phyloP scores from a whole-genome alignment of 345 rosid species.

The Bruguiera sexangula region DNA sequence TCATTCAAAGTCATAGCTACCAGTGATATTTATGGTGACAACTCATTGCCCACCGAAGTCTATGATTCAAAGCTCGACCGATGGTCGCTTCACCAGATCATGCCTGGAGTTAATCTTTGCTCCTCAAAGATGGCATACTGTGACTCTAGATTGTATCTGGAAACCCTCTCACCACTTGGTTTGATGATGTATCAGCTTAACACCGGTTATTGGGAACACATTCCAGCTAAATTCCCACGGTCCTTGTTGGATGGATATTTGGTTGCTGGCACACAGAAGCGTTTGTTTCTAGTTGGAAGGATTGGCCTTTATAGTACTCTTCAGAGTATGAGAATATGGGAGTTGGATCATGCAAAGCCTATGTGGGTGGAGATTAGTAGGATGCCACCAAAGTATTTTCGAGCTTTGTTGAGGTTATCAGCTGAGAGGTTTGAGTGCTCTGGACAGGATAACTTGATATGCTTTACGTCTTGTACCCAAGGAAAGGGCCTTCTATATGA shows the following conservation, averaged over 20 bases:
- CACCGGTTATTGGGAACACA: constrained; percentile 85
- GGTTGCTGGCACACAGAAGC: constrained; percentile 89
- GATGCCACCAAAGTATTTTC: constrained; percentile 89
- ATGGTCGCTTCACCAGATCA: constrained; percentile 82
- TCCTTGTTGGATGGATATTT: constrained; percentile 89
- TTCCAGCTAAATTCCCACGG: constrained; percentile 90
- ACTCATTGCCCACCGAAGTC: constrained; percentile 86
- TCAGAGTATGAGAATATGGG: constrained; percentile 98
- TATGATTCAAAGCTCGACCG: constrained; percentile 70
- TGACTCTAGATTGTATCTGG: constrained; percentile 81
- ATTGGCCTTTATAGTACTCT: constrained; percentile 91
- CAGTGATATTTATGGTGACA: constrained; percentile 80
- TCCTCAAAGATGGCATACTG: constrained; percentile 96
- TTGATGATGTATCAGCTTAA: constrained; percentile 85
- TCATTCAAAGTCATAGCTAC: constrained; percentile 92
- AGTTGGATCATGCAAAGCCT: constrained; percentile 77
- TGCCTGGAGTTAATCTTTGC: constrained; percentile 94
- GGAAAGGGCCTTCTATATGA: constrained; percentile 88
- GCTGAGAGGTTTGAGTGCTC: constrained; percentile 98
- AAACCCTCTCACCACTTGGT: constrained; percentile 94
- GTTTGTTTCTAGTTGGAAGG: constrained; percentile 87
- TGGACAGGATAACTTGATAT: constrained; percentile 92
- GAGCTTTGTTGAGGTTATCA: constrained; percentile 79
- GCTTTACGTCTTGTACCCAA: constrained; percentile 96
- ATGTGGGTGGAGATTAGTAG: constrained; percentile 89